Conservation (phyloP, 441 rosid genomes). For the Populus tomentosa region DNA sequence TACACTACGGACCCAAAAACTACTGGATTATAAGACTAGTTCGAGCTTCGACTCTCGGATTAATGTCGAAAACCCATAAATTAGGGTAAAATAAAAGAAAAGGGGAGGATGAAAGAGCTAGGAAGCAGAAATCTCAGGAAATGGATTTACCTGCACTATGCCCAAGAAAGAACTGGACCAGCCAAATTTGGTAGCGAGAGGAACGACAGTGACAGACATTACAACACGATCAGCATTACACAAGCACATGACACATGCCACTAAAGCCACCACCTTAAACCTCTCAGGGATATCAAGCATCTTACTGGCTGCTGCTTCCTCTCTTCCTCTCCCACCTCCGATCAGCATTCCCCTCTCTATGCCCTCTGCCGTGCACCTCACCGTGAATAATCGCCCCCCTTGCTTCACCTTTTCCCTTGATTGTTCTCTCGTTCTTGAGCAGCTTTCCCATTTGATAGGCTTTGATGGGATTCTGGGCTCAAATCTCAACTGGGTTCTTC, state of each 20-base stretch:
- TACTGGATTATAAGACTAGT: not conserved
- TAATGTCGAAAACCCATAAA: not conserved
- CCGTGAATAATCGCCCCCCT: conserved; percentile 17
- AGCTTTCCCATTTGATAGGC: conserved; percentile 16
- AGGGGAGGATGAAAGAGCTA: no score
- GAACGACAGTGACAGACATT: conserved; percentile 92
- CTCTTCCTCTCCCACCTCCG: conserved; percentile 34
- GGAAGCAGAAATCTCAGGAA: not conserved
- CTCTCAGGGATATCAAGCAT: conserved; percentile 53
- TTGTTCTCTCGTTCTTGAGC: conserved; percentile 10
- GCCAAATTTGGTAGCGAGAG: conserved; percentile 70
- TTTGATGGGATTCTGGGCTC: conserved; percentile 5
- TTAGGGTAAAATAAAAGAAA: not conserved
- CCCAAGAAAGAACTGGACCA: conserved; percentile 93
- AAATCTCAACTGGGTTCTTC: conserved; percentile 27
- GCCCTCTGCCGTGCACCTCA: conserved; percentile 75
- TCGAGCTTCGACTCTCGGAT: not conserved
- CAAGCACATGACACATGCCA: conserved; percentile 76
- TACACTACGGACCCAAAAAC: not conserved
- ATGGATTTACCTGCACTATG: conserved; percentile 71
- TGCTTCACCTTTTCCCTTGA: conserved; percentile 3
- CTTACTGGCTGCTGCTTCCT: not conserved
- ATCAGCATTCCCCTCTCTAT: conserved; percentile 47
- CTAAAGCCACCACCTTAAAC: conserved; percentile 72
- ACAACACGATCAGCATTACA: conserved; percentile 96